Evolutionary conservation across 2,329 filamentous ascomycete genomes (phyloP).

Genomic region (Bipolaris cookei): DNA sequence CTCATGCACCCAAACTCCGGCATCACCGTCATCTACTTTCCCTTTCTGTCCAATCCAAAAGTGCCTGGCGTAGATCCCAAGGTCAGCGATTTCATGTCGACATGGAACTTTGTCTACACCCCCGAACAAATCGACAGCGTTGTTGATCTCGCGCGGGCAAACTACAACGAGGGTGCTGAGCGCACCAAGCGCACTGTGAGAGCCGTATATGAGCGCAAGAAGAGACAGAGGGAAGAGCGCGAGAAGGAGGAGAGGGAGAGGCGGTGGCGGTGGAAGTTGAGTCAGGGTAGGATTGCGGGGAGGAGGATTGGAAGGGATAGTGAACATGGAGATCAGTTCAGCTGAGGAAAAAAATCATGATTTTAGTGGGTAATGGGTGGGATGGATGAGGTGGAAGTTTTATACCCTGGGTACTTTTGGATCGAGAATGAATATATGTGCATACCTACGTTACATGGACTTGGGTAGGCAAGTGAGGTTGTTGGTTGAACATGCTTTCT

Average conservation of each 20-base stretch:
- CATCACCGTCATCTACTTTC: slow-evolving; percentile 88
- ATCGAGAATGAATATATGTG: slow-evolving; percentile 4
- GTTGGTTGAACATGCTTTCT: not conserved
- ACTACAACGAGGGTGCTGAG: slow-evolving; percentile 82
- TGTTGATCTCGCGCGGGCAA: slow-evolving; percentile 79
- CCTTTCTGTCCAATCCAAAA: slow-evolving; percentile 81
- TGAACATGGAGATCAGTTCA: slow-evolving; percentile 68
- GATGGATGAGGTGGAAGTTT: not conserved
- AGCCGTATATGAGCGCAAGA: slow-evolving; percentile 94
- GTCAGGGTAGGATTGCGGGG: slow-evolving; percentile 59
- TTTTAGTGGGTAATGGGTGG: not conserved
- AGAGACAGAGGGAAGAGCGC: slow-evolving; percentile 65
- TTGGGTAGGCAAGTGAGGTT: not conserved
- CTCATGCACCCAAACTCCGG: slow-evolving; percentile 80
- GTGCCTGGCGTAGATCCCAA: slow-evolving; percentile 83
- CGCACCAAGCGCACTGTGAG: slow-evolving; percentile 78
- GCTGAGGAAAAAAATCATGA: slow-evolving; percentile 27
- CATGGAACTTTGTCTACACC: slow-evolving; percentile 98
- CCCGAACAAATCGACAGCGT: slow-evolving; percentile 87
- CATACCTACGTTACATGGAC: no score
- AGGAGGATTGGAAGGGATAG: slow-evolving; percentile 64
- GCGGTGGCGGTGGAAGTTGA: slow-evolving; percentile 48
- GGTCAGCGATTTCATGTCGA: slow-evolving; percentile 84
- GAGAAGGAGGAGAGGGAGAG: slow-evolving; percentile 52
- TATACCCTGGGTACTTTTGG: slow-evolving; percentile 9